phyloP scores from a whole-genome alignment of 441 rosid genomes.

The Populus trichocarpa region DNA sequence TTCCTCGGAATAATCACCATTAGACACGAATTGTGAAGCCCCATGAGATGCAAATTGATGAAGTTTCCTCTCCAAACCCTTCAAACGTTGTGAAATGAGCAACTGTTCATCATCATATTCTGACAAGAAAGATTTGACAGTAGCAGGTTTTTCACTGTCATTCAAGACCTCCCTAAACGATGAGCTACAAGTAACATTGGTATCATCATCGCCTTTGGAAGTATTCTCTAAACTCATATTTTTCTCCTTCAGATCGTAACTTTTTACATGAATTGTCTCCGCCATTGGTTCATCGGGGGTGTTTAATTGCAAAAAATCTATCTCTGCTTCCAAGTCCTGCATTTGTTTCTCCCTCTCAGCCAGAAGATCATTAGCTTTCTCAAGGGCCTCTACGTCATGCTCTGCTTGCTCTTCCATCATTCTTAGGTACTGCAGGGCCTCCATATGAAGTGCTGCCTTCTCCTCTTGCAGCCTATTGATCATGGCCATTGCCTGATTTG shows the following conservation, averaged over 20 bases:
- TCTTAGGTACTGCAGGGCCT: too few relatives aligned
- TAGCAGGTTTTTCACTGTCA: conserved; percentile 15
- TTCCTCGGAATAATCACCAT: conserved; percentile 22
- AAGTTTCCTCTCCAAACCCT: conserved; percentile 40
- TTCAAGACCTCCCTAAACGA: conserved; percentile 7
- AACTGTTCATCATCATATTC: conserved; percentile 35
- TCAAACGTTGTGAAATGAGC: conserved; percentile 28
- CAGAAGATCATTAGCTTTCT: conserved; percentile 63
- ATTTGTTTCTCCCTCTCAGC: conserved; percentile 73
- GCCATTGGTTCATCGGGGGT: too few relatives aligned
- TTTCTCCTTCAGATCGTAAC: conserved; percentile 9
- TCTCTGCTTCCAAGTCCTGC: conserved; percentile 75
- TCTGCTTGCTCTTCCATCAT: too few relatives aligned
- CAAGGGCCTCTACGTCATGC: too few relatives aligned
- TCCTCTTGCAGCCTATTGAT: too few relatives aligned
- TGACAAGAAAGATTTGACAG: conserved; percentile 18
- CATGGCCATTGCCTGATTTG: too few relatives aligned
- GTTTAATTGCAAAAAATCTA: conserved; percentile 35
- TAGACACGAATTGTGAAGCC: conserved; percentile 9
- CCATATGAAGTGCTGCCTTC: too few relatives aligned
- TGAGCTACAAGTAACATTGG: conserved; percentile 1
- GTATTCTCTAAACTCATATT: conserved; percentile 17
- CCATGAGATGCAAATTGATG: conserved; percentile 20
- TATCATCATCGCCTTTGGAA: conserved; percentile 6
- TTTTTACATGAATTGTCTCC: too few relatives aligned